Evolutionary conservation across 2,329 filamentous ascomycete species (phyloP).

Genomic region (Talaromyces funiculosus): DNA sequence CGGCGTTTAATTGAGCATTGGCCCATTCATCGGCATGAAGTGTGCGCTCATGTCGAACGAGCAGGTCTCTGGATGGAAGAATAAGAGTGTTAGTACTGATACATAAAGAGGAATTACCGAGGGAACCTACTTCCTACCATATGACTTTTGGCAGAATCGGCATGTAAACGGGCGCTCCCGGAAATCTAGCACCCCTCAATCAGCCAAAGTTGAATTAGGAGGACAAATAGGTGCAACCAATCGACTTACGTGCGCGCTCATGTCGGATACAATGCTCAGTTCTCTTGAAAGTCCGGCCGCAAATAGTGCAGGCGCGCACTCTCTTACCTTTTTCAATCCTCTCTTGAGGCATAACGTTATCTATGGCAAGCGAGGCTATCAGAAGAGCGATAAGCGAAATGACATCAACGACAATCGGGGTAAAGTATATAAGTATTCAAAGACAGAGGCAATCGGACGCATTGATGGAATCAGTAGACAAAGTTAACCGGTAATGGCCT

Average conservation of each 20-base stretch:
- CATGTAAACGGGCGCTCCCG: conserved; percentile 30
- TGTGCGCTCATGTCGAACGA: conserved; percentile 31
- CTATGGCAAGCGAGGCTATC: background rate
- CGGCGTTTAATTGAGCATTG: conserved; percentile 12
- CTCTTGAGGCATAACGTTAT: conserved; percentile 13
- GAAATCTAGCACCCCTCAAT: conserved; percentile 19
- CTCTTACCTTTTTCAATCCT: conserved; percentile 15
- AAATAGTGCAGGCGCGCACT: conserved; percentile 23
- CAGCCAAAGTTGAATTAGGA: background rate
- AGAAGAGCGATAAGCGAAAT: background rate
- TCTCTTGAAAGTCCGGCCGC: conserved; percentile 28
- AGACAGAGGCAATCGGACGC: background rate
- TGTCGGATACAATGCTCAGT: conserved; percentile 32
- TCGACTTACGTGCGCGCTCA: conserved; percentile 26
- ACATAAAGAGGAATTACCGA: background rate
- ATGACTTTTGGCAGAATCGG: conserved; percentile 28
- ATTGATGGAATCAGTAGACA: background rate
- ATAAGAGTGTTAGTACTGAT: background rate
- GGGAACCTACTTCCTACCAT: conserved; percentile 28
- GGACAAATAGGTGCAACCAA: background rate
- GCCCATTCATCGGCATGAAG: conserved; percentile 26
- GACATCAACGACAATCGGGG: background rate
- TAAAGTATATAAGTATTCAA: background rate
- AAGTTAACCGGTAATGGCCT: background rate
- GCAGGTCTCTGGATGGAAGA: conserved; percentile 24